Conservation (phyloP, 2,329 filamentous ascomycete species). For the Zopfia rhizophila region DNA sequence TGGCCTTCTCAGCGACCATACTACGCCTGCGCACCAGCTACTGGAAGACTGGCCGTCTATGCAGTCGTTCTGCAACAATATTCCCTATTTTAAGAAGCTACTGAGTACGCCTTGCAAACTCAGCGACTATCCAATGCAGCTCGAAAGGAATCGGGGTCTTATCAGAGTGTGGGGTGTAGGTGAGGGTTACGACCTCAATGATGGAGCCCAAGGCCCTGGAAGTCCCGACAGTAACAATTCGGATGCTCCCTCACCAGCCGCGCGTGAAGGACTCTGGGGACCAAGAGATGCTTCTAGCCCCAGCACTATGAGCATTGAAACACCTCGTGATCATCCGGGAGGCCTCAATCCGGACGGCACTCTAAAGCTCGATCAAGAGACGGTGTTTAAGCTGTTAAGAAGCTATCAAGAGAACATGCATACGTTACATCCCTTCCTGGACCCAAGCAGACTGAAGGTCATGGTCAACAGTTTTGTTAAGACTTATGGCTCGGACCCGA, state of each 20-base stretch:
- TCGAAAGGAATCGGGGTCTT: constrained; percentile 78
- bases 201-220: constrained; percentile 52
- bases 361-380: constrained; percentile 64
- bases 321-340: constrained; percentile 47
- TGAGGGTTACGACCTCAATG: constrained; percentile 73
- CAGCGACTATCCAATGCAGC: constrained; percentile 75
- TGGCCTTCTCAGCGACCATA: constrained; percentile 83
- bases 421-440: constrained; percentile 71
- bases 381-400: constrained; percentile 61
- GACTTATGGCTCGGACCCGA: constrained; percentile 46
- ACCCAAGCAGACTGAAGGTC: constrained; percentile 61
- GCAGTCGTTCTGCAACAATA: constrained; percentile 66
- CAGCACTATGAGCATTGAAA: constrained; percentile 30
- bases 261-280: constrained; percentile 63
- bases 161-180: constrained; percentile 82
- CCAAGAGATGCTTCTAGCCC: constrained; percentile 54
- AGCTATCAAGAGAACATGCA: constrained; percentile 71
- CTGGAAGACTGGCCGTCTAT: constrained; percentile 70
- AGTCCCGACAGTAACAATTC: constrained; percentile 50
- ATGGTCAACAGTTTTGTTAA: constrained; percentile 62
- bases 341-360: constrained; percentile 64
- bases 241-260: constrained; percentile 52
- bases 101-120: constrained; percentile 72
- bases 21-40: constrained; percentile 86
- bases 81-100: constrained; percentile 66